Conservation (phyloP, 805 yeast genomes). For the Schizosaccharomyces cryophilus region DNA sequence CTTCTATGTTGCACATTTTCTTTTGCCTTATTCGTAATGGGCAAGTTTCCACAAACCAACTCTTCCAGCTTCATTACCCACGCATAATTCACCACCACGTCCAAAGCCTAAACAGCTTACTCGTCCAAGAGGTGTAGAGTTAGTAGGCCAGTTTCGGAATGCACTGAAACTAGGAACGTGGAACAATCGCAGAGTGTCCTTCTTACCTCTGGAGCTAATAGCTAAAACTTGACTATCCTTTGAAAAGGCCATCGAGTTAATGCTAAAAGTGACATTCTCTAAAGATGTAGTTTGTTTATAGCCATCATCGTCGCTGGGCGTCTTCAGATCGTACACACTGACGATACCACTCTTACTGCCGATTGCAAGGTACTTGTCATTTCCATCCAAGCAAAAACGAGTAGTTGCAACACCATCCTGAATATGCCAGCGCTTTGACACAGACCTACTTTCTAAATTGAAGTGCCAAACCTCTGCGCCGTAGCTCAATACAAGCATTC, state of each 20-base stretch:
- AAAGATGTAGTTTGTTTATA: conserved; percentile 36
- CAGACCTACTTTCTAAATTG: conserved; percentile 24
- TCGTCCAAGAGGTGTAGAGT: conserved; percentile 87
- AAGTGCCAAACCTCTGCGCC: conserved; percentile 85
- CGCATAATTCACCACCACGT: conserved; percentile 59
- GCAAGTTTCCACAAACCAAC: conserved; percentile 73
- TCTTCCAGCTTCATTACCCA: conserved; percentile 78
- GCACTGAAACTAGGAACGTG: conserved; percentile 75
- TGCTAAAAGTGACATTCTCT: conserved; percentile 36
- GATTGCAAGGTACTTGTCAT: conserved; percentile 60
- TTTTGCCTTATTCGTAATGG: conserved; percentile 25
- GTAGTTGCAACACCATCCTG: conserved; percentile 55
- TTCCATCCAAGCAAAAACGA: conserved; percentile 32
- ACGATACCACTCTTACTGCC: conserved; percentile 82
- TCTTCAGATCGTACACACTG: conserved; percentile 45
- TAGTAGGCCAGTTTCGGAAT: conserved; percentile 90
- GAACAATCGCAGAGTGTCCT: conserved; percentile 65
- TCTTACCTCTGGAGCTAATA: conserved; percentile 60
- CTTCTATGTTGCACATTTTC: neutral
- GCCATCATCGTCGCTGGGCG: conserved; percentile 7
- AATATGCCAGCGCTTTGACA: conserved; percentile 49
- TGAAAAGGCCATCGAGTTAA: conserved; percentile 29
- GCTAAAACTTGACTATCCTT: conserved; percentile 76
- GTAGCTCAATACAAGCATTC: conserved; percentile 38
- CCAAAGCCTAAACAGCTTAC: conserved; percentile 64